Percentiles rank a stretch among this genome's conserved stretches.
Evolutionary conservation across 805 yeast species (phyloP).

Genomic region (Candida nonsorbophila): DNA sequence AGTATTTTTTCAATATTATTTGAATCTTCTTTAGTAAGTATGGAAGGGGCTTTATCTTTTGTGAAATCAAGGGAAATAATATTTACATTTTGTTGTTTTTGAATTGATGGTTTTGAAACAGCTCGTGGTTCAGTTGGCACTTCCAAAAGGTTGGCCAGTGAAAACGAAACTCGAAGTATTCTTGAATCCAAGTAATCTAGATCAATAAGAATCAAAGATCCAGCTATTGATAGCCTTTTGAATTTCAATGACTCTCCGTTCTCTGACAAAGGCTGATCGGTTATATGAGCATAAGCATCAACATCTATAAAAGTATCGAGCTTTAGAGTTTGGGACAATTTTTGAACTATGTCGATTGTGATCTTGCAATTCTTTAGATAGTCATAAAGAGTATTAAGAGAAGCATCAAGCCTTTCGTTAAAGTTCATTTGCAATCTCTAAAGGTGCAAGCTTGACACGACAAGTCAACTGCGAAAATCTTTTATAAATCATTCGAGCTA

Average conservation of each 20-base stretch:
- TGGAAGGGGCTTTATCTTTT: constrained; percentile 13
- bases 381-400: constrained; percentile 23
- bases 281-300: constrained; percentile 22
- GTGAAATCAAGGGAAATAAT: constrained; percentile 10
- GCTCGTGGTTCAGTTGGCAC: background rate
- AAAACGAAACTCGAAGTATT: constrained; percentile 26
- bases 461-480: background rate
- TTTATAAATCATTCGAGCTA: background rate
- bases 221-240: constrained; percentile 37
- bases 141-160: constrained; percentile 26
- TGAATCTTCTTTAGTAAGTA: constrained; percentile 8
- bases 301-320: constrained; percentile 39
- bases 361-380: constrained; percentile 24
- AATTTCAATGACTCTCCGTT: constrained; percentile 8
- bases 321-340: constrained; percentile 33
- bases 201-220: constrained; percentile 33
- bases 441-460: no score
- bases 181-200: constrained; percentile 27
- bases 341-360: constrained; percentile 33
- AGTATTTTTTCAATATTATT: constrained; percentile 20
- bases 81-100: constrained; percentile 7
- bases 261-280: constrained; percentile 10
- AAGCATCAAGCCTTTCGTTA: constrained; percentile 15
- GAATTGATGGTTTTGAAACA: constrained; percentile 1
- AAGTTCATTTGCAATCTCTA: no score